These are phyloP conservation scores for Lipomyces sp. DNA, from an alignment of 805 yeast genomes.

Conservation along the genomic window DNA sequence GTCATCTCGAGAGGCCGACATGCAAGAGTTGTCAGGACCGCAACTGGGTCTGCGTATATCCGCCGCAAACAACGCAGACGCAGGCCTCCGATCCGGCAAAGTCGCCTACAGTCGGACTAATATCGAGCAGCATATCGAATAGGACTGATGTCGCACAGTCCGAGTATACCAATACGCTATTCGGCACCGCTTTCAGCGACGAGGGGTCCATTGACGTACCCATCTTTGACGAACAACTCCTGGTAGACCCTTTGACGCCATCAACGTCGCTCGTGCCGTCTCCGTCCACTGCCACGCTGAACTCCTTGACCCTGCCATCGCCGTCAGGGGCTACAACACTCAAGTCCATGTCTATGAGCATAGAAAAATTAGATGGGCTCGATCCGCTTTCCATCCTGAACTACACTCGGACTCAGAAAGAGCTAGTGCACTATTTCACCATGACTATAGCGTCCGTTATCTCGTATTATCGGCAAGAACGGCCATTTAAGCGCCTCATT, in stretches of 20 bases:
- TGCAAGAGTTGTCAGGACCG: conserved; percentile 34
- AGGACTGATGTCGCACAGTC: background rate
- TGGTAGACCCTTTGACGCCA: background rate
- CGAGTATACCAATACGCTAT: background rate
- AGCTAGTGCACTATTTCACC: conserved; percentile 30
- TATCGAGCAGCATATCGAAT: background rate
- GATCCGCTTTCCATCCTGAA: conserved; percentile 30
- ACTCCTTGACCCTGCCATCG: too few species aligned
- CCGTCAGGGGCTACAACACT: too few species aligned
- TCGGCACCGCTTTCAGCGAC: conserved; percentile 14
- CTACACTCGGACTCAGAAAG: conserved; percentile 28
- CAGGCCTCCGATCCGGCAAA: background rate
- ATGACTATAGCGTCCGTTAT: conserved; percentile 29
- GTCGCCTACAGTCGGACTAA: background rate
- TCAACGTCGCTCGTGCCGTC: conserved; percentile 4
- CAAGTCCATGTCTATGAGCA: background rate
- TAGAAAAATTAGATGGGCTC: conserved; percentile 20
- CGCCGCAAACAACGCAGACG: background rate
- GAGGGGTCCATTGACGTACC: conserved; percentile 2
- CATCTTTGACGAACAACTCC: background rate
- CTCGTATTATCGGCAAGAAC: conserved; percentile 32
- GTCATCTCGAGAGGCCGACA: conserved; percentile 25
- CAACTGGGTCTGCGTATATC: conserved; percentile 30
- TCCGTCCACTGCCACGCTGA: background rate
- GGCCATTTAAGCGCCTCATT: conserved; percentile 26